Evolutionary conservation across 495 filamentous ascomycete species (phyloP), one percentile per base, ranked within the genome.

Genomic region (Penicillium fimorum): DNA sequence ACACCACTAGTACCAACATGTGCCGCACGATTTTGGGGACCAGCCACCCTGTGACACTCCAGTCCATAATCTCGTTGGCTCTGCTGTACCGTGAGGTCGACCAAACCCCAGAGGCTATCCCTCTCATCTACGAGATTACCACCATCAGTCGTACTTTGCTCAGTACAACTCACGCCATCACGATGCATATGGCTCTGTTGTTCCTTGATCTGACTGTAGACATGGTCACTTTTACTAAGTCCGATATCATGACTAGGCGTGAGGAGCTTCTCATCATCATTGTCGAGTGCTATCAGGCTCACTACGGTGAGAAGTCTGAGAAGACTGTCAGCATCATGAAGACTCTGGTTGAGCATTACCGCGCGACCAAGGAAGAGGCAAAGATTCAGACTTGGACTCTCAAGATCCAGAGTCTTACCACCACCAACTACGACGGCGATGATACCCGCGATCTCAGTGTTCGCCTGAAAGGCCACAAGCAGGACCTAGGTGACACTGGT

Each of bases 241-340:
- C 72, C 5, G 70, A 71, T 18, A 67, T 74, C 48, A 75, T 75
- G 72, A 38, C 57, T 27, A 64, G 61, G 47, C 66, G 72, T 4
- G 63, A 70, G 38, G 62, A 70, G 33, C 56, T 70, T 13, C 57
- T 72, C 18, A 45, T 64, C 18, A 47, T 74, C 6, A 43, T 75
- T 4, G 58, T 75, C 5, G 72, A 75, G 56, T 64, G 64, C 61
- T 75, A 72, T 58, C 67, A 69, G 58, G 48, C 66, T 8, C 68
- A 72, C 56, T 75, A 75, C 35, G 70, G 70, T 4, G 54, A 55
- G 4, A 66, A 45, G 8, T 69, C 68, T 22, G 70, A 72, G 50
- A 65, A 68, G 42, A 66, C 70, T 12, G 58, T 67, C 12, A 59
- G 51, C 5, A 69, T 66, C 3, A 38, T 68, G 15, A 66, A 61